Percentiles rank a stretch among this genome's conserved stretches.
Conservation (phyloP, 2,329 filamentous ascomycete genomes). For the Ophiostoma populinum region DNA sequence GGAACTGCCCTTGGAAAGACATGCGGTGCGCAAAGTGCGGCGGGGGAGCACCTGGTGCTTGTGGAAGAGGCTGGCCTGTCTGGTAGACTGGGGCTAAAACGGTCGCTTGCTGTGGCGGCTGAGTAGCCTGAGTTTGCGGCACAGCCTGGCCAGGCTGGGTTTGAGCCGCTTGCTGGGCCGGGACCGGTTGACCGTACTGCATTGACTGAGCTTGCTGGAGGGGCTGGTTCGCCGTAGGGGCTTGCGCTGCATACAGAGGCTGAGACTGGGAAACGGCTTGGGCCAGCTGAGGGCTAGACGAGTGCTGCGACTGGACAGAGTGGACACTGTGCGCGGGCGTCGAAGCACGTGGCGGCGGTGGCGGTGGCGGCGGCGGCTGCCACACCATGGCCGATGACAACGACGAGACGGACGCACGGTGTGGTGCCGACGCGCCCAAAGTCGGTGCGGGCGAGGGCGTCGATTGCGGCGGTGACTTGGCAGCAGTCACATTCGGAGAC, state of each 20-base stretch:
- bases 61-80: not conserved
- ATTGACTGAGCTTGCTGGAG: too few relatives aligned
- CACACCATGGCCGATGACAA: not conserved
- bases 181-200: constrained; percentile 7
- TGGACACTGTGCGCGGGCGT: constrained; percentile 6
- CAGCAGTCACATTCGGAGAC: not conserved
- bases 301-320: constrained; percentile 2
- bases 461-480: not conserved
- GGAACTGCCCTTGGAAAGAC: constrained; percentile 3
- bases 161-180: constrained; percentile 4
- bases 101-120: not conserved
- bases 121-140: not conserved
- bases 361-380: not conserved
- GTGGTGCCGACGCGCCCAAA: not conserved
- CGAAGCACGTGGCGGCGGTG: not conserved
- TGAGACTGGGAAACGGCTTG: not conserved
- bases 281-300: not conserved
- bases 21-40: constrained; percentile 6
- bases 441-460: not conserved
- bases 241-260: not conserved
- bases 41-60: not conserved
- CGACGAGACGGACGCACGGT: constrained; percentile 7
- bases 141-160: constrained; percentile 1
- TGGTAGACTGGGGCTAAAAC: not conserved
- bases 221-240: too few relatives aligned